Evolutionary conservation across 108 stramenopile species (phyloP).

Genomic region (Skeletonema menzelii): DNA sequence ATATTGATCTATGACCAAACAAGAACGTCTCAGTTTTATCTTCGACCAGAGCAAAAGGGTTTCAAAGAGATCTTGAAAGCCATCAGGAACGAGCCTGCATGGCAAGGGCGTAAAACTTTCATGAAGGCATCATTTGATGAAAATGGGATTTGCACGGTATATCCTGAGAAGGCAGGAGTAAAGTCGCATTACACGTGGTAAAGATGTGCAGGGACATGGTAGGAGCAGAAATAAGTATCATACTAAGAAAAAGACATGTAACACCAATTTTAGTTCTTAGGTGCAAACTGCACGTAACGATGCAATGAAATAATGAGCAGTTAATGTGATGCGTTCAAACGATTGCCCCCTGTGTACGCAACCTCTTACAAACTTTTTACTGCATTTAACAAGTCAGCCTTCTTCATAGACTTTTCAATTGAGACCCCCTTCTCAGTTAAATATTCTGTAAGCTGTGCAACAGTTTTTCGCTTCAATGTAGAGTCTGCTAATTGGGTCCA

Average conservation of each 20-base stretch:
- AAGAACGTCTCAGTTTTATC: slow-evolving; percentile 2
- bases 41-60: slow-evolving; percentile 6
- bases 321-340: not conserved
- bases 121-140: slow-evolving; percentile 43
- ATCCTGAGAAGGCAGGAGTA: slow-evolving; percentile 24
- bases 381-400: slow-evolving; percentile 38
- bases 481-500: slow-evolving; percentile 38
- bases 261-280: not conserved
- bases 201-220: no score
- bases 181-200: slow-evolving; percentile 48
- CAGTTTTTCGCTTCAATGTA: slow-evolving; percentile 42
- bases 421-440: slow-evolving; percentile 27
- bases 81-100: slow-evolving; percentile 15
- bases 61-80: slow-evolving; percentile 8
- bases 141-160: slow-evolving; percentile 24
- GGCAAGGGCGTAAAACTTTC: slow-evolving; percentile 36
- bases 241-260: not conserved
- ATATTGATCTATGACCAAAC: slow-evolving; percentile 37
- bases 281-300: slow-evolving; percentile 1
- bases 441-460: slow-evolving; percentile 42
- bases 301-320: not conserved
- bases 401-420: slow-evolving; percentile 35
- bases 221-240: no score
- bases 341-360: not conserved
- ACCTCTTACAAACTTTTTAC: slow-evolving; percentile 35